phyloP scores from a whole-genome alignment of 345 rosid species.

The Eucalyptus coolabah region DNA sequence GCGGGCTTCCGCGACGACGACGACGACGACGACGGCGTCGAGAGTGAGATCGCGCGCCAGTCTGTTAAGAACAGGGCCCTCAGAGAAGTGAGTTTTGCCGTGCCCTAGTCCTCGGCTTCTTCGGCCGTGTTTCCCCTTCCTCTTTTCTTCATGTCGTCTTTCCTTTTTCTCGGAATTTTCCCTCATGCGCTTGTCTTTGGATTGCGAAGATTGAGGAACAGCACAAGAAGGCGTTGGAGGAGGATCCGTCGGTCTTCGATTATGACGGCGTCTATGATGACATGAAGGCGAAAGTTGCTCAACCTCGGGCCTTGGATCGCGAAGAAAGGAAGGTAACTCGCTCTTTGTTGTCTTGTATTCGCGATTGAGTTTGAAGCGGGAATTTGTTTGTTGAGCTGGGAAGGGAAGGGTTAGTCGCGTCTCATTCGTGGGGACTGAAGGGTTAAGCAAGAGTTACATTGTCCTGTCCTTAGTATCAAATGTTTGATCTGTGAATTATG shows the following conservation, averaged over 20 bases:
- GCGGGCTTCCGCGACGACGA: constrained; percentile 42
- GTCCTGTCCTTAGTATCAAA: neutral
- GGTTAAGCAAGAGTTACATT: neutral
- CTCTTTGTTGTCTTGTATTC: neutral
- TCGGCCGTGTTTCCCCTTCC: neutral
- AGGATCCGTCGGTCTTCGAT: constrained; percentile 71
- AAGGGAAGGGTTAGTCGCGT: neutral
- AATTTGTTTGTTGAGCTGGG: neutral
- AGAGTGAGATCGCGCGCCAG: constrained; percentile 68
- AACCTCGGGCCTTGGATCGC: constrained; percentile 42
- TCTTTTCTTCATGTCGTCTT: neutral
- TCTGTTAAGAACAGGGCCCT: constrained; percentile 68
- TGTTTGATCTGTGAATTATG: neutral
- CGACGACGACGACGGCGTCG: constrained; percentile 47
- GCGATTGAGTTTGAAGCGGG: neutral
- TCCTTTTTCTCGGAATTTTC: neutral
- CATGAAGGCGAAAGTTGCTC: constrained; percentile 52
- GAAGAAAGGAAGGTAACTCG: constrained; percentile 53
- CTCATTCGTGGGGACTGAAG: neutral
- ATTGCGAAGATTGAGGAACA: constrained; percentile 66
- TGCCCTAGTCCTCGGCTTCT: neutral
- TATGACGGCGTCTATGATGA: constrained; percentile 82
- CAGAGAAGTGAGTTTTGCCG: constrained; percentile 31
- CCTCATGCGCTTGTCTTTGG: neutral
- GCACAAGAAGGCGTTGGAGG: constrained; percentile 76